Evolutionary conservation across 1,284 basidiomycete species (phyloP).

Genomic region (Wolfiporia cocos): DNA sequence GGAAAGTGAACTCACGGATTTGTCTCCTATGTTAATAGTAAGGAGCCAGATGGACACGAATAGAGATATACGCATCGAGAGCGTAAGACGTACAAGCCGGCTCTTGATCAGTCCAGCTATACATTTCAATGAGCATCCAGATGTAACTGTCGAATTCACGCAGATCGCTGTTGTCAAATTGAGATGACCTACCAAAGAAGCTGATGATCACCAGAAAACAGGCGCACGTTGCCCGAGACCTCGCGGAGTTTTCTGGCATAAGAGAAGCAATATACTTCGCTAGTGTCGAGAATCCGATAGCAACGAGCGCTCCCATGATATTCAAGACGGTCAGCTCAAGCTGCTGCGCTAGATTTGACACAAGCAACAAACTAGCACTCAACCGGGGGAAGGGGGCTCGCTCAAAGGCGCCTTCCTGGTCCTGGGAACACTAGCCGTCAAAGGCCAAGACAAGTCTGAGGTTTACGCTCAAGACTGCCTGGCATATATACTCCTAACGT

Average conservation of each 20-base stretch:
- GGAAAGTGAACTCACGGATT: slow-evolving; percentile 27
- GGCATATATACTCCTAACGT: too few relatives aligned
- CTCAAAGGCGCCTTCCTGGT: too few relatives aligned
- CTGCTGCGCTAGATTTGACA: slow-evolving; percentile 44
- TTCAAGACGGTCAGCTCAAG: slow-evolving; percentile 40
- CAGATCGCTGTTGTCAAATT: neutral
- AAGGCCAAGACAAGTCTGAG: too few relatives aligned
- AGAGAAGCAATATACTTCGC: slow-evolving; percentile 33
- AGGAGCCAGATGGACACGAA: slow-evolving; percentile 44
- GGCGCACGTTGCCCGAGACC: slow-evolving; percentile 32
- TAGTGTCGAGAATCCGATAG: slow-evolving; percentile 37
- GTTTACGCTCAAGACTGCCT: too few relatives aligned
- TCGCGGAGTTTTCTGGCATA: slow-evolving; percentile 20
- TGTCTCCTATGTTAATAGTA: slow-evolving; percentile 29
- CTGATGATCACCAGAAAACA: slow-evolving; percentile 34
- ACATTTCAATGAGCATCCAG: neutral
- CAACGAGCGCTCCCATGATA: slow-evolving; percentile 35
- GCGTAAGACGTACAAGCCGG: slow-evolving; percentile 37
- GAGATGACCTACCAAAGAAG: slow-evolving; percentile 34
- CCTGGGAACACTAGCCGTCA: too few relatives aligned
- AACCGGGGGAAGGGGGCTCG: too few relatives aligned
- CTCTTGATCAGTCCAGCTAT: slow-evolving; percentile 41
- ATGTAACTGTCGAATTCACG: neutral
- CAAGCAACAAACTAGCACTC: too few relatives aligned
- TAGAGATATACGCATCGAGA: slow-evolving; percentile 40